These are phyloP conservation scores for Sarocladium brachiariae DNA, from an alignment of 2,329 filamentous ascomycete species.

Conservation along the genomic window DNA sequence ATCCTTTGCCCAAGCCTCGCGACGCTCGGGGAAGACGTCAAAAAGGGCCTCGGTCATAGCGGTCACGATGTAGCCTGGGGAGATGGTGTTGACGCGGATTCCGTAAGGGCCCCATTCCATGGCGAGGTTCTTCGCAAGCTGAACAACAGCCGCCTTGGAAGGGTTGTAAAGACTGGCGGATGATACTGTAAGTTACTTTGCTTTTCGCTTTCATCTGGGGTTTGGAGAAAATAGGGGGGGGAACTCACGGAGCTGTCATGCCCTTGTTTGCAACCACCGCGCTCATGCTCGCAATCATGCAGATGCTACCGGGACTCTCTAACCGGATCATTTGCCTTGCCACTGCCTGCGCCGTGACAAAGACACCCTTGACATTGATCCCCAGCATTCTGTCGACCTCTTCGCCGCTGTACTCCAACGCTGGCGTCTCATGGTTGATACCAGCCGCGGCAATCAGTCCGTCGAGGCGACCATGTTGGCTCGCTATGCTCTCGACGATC, in stretches of 20 bases:
- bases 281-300: constrained; percentile 65
- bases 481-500: constrained; percentile 62
- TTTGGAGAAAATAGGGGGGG: background rate
- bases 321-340: constrained; percentile 65
- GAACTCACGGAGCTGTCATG: constrained; percentile 50
- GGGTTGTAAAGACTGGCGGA: constrained; percentile 62
- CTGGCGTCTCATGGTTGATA: constrained; percentile 77
- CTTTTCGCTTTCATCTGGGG: background rate
- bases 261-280: constrained; percentile 59
- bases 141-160: constrained; percentile 67
- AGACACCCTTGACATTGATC: constrained; percentile 79
- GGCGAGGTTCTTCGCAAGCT: constrained; percentile 64
- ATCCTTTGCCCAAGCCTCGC: constrained; percentile 66
- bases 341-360: constrained; percentile 83
- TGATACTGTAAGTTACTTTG: background rate
- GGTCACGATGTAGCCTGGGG: constrained; percentile 62
- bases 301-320: constrained; percentile 53
- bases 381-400: constrained; percentile 74
- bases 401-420: constrained; percentile 71
- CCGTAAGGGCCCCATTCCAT: constrained; percentile 65
- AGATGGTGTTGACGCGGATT: constrained; percentile 76
- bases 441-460: constrained; percentile 65
- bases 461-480: constrained; percentile 65
- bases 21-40: constrained; percentile 62
- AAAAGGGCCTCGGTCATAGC: constrained; percentile 81